Base-by-base conservation (phyloP, 768 basidiomycete genomes). In the Hysterangium stoloniferum region DNA sequence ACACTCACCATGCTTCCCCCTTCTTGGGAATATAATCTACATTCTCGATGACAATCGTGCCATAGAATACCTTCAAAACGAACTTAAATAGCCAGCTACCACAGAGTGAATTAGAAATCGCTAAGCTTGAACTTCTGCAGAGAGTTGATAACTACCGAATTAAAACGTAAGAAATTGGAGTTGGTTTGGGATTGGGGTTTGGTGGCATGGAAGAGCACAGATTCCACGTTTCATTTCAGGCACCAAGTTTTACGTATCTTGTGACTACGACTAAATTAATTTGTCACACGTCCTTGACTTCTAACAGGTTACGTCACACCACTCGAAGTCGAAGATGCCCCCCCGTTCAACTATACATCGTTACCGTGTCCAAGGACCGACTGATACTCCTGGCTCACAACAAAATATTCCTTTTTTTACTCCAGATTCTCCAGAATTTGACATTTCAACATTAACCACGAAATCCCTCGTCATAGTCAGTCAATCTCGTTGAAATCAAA, bases 51-150 rank as follows among this genome's bases (percentile, higher is more conserved):
- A 93, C 86, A 50, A 94, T 90, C 8, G 83, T 78, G 1, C 87
- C 87, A 64, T 94, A 94, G 68, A 94, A 94, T 55, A 92, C 86
- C 62, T 87, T 87, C 59, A 94, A 79, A 2, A 91, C 88, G 57
- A 92, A 83, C 57, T 77, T 77, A 63, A 88, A 90, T 25, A 89
- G 69, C 49, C 37, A 51, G 27, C 49, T 55, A n/a, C 12, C 4
- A n/a, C 4, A 4, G 17, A 13, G 20, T 3, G 27, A 29, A 12
- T 17, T 31, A 3, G 20, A 13, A 28, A 34, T 22, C 15, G 36
- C n/a, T 24, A 34, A 12, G 12, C 25, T 33, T 48, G 24, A 52
- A 54, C 20, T 12, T 42, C n/a, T 13, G 33, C 17, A 38, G 17
- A 17, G 24, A 25, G 28, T 15, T 19, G 34, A 29, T 17, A 12